Percentiles rank a stretch among this genome's conserved stretches.
Evolutionary conservation across 257 asterid species (phyloP).

Genomic region (Solanum lignicaule): DNA sequence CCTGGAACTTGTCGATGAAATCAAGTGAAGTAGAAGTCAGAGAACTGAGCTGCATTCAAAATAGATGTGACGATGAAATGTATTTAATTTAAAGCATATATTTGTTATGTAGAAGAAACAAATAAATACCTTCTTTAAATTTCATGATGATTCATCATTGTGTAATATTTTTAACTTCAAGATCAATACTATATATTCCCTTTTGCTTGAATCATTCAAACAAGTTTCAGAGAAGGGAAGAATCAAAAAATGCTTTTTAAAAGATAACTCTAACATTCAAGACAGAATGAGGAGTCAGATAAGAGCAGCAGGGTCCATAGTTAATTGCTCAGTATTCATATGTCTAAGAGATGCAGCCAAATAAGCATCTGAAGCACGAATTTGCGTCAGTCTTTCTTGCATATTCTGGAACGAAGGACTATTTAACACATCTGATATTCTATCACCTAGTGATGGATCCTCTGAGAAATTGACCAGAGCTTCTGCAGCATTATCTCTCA

Average conservation of each 20-base stretch:
- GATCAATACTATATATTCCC: not conserved
- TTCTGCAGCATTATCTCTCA: constrained; percentile 45
- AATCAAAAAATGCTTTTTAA: not conserved
- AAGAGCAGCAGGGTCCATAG: constrained; percentile 12
- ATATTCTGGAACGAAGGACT: constrained; percentile 29
- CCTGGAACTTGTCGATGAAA: constrained; percentile 21
- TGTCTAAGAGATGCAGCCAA: constrained; percentile 18
- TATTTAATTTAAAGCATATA: not conserved
- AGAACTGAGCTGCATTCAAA: not conserved
- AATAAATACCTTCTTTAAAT: not conserved
- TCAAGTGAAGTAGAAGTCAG: not conserved
- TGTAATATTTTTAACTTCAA: not conserved
- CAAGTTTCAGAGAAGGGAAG: not conserved
- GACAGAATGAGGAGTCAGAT: not conserved
- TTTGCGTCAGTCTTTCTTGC: constrained; percentile 25
- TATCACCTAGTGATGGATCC: constrained; percentile 33
- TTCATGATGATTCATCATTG: not conserved
- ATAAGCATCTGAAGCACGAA: constrained; percentile 20
- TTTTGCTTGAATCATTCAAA: not conserved
- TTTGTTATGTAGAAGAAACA: not conserved
- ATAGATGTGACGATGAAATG: not conserved
- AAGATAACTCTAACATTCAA: not conserved
- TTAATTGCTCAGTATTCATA: constrained; percentile 11
- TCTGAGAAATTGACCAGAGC: constrained; percentile 40
- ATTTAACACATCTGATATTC: constrained; percentile 18